Evolutionary conservation across 495 filamentous ascomycete genomes (phyloP).

Genomic region (Pyrenula massariospora): DNA sequence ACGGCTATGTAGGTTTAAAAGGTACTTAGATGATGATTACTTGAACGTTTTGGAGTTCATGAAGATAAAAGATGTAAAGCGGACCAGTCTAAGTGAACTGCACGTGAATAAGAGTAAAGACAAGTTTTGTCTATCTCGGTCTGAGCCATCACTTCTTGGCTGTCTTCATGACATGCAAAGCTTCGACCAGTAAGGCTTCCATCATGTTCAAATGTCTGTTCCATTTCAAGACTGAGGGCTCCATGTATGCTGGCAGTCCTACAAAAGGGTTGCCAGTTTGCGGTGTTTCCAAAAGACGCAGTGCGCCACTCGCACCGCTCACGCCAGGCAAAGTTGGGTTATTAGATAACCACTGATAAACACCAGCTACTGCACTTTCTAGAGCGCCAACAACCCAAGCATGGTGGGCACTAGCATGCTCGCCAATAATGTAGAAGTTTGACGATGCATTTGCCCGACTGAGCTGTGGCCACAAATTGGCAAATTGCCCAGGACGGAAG

Average conservation of each 20-base stretch:
- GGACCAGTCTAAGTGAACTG: not conserved
- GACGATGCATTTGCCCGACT: constrained; percentile 6
- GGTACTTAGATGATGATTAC: not conserved
- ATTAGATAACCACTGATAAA: not conserved
- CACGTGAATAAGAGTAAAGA: not conserved
- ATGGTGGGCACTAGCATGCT: constrained; percentile 28
- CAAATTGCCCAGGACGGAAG: constrained; percentile 32
- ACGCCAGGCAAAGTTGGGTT: not conserved
- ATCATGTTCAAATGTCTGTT: not conserved
- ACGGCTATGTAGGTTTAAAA: not conserved
- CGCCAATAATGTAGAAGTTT: constrained; percentile 21
- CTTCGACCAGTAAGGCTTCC: not conserved
- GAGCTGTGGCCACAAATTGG: constrained; percentile 16
- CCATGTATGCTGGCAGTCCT: not conserved
- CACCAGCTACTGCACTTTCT: constrained; percentile 10
- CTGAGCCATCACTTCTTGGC: not conserved
- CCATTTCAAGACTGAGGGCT: not conserved
- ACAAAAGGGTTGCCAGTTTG: not conserved
- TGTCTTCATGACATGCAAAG: not conserved
- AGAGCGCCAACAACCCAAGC: constrained; percentile 29
- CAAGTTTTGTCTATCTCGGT: not conserved
- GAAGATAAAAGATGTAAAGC: not conserved
- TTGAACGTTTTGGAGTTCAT: not conserved
- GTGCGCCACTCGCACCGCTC: not conserved
- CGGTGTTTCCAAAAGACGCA: not conserved